These are phyloP conservation scores for Daldinia childiae DNA, from an alignment of 495 filamentous ascomycete genomes.

Conservation along the genomic window DNA sequence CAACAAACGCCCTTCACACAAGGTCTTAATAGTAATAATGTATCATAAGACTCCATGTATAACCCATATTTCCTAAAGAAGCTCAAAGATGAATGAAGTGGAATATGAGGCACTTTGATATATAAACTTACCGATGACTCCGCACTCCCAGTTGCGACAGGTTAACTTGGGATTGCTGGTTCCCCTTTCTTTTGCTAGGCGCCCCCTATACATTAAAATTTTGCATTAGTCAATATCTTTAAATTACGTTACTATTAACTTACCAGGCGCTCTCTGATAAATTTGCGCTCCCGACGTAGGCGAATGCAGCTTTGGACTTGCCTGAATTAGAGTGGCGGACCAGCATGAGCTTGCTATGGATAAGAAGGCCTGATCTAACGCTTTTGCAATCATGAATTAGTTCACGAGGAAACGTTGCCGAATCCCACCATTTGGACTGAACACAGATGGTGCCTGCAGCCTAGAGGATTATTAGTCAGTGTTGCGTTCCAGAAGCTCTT, in stretches of 20 bases:
- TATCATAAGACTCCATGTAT: not conserved
- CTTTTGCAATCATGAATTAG: constrained; percentile 80
- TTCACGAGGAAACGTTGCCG: constrained; percentile 71
- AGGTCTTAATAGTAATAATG: not conserved
- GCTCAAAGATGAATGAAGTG: constrained; percentile 2
- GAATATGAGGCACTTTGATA: constrained; percentile 31
- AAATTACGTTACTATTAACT: constrained; percentile 39
- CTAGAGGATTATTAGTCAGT: constrained; percentile 40
- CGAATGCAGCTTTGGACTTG: constrained; percentile 63
- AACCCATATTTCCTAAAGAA: not conserved
- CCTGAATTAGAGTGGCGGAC: constrained; percentile 56
- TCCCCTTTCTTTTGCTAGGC: constrained; percentile 70
- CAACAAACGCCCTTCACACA: constrained; percentile 6
- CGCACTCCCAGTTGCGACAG: constrained; percentile 96
- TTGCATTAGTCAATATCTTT: constrained; percentile 11
- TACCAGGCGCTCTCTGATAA: constrained; percentile 92
- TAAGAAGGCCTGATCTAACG: constrained; percentile 71
- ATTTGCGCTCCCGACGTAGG: constrained; percentile 93
- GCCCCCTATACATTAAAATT: constrained; percentile 63
- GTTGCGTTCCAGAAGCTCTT: not conserved
- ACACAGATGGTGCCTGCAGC: constrained; percentile 85
- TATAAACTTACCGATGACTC: constrained; percentile 65
- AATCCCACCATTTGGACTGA: constrained; percentile 71
- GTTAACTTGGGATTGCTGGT: constrained; percentile 76
- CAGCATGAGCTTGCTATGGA: constrained; percentile 89